Percentiles rank a stretch among this genome's conserved stretches.
phyloP scores from a whole-genome alignment of 352 stramenopile species.

The Peronospora belbahrii region DNA sequence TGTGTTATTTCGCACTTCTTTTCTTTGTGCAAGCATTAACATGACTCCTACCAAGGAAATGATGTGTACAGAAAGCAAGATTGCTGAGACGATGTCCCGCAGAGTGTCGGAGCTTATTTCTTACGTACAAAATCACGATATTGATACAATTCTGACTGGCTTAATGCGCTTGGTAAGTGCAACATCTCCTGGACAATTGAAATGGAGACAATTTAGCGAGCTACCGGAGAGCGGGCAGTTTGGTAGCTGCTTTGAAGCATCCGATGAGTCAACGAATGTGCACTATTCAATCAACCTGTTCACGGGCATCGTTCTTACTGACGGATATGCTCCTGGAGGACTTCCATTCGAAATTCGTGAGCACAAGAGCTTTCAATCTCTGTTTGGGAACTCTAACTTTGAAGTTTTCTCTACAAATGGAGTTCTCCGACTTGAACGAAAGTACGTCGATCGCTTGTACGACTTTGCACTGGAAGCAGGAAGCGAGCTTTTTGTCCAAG shows the following conservation, averaged over 20 bases:
- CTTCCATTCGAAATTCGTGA: conserved; percentile 31
- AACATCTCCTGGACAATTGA: conserved; percentile 14
- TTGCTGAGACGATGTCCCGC: conserved; percentile 34
- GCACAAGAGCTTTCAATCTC: conserved; percentile 20
- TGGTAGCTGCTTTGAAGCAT: conserved; percentile 27
- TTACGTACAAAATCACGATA: conserved; percentile 3
- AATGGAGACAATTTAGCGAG: conserved; percentile 18
- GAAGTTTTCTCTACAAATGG: conserved; percentile 30
- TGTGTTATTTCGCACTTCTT: conserved; percentile 36
- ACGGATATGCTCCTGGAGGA: conserved; percentile 32
- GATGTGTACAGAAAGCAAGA: conserved; percentile 12
- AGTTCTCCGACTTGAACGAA: conserved; percentile 25
- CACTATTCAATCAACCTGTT: conserved; percentile 51
- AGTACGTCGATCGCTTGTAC: conserved; percentile 24
- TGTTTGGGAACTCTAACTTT: conserved; percentile 48
- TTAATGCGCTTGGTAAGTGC: conserved; percentile 25
- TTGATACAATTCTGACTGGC: conserved; percentile 5
- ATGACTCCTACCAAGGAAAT: conserved; percentile 13
- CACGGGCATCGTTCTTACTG: conserved; percentile 30
- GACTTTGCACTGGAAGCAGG: conserved; percentile 25
- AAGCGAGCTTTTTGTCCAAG: conserved; percentile 27
- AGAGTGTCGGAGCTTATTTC: conserved; percentile 13
- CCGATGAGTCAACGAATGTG: conserved; percentile 6
- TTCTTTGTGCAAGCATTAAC: conserved; percentile 19
- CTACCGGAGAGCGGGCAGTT: background rate